A percentile compares a stretch with the other conserved stretches of the same genome.
Evolutionary conservation across 1,139 yeast species (phyloP).

Genomic region (Insectozyma bohioensis): DNA sequence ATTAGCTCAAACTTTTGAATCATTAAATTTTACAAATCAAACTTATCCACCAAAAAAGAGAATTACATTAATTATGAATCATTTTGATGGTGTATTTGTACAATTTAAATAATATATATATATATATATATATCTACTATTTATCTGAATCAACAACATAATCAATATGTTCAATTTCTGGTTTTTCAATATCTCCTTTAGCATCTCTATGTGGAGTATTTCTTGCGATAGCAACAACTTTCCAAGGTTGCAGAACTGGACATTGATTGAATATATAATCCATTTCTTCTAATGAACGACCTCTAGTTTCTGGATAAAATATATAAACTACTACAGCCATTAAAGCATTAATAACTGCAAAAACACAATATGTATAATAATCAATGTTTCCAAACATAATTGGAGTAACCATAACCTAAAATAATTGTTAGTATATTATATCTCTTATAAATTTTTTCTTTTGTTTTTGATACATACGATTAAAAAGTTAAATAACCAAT

Average conservation of each 20-base stretch:
- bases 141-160: constrained; percentile 1
- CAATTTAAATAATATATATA: constrained; percentile 1
- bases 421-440: constrained; percentile 1
- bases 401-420: constrained; percentile 45
- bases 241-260: constrained; percentile 37
- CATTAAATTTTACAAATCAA: not conserved
- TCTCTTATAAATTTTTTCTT: constrained; percentile 27
- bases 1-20: constrained; percentile 15
- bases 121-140: not conserved
- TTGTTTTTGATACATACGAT: constrained; percentile 11
- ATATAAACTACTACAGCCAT: constrained; percentile 56
- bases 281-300: constrained; percentile 58
- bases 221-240: constrained; percentile 37
- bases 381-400: constrained; percentile 31
- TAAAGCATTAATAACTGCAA: constrained; percentile 41
- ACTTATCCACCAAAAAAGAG: constrained; percentile 31
- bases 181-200: constrained; percentile 10
- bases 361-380: constrained; percentile 33
- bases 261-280: constrained; percentile 54
- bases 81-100: constrained; percentile 21
- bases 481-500: constrained; percentile 35
- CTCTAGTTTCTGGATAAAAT: constrained; percentile 63
- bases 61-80: constrained; percentile 34
- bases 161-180: constrained; percentile 10
- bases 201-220: constrained; percentile 6